Evolutionary conservation across 768 basidiomycete genomes (phyloP).

Genomic region (Mycena rebaudengoi): DNA sequence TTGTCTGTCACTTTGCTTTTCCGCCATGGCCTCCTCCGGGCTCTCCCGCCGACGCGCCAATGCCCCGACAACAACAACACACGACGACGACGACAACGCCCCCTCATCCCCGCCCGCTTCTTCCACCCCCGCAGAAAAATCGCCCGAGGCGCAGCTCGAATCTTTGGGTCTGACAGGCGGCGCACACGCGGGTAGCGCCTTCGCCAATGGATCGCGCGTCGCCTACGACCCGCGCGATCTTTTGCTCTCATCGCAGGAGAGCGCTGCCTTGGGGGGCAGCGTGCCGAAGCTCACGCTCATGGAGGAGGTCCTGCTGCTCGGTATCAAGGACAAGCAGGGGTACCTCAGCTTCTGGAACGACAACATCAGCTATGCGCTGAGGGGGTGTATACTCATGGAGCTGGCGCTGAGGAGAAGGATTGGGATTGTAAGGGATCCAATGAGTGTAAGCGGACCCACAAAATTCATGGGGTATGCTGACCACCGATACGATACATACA

Average conservation of each 20-base stretch:
- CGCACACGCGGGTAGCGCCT: constrained; percentile 78
- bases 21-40: too few relatives aligned
- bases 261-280: constrained; percentile 70
- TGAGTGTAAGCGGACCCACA: constrained; percentile 9
- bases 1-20: too few relatives aligned
- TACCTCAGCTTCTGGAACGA: constrained; percentile 99
- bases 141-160: too few relatives aligned
- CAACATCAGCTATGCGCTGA: constrained; percentile 97
- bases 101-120: too few relatives aligned
- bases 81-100: too few relatives aligned
- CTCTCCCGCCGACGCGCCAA: too few relatives aligned
- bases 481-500: background rate
- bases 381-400: constrained; percentile 98
- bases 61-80: too few relatives aligned
- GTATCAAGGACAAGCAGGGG: constrained; percentile 97
- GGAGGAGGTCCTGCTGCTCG: constrained; percentile 95
- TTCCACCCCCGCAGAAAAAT: too few relatives aligned
- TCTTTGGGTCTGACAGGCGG: too few relatives aligned
- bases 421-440: constrained; percentile 85
- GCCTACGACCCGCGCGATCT: constrained; percentile 95
- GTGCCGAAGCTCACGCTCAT: constrained; percentile 91
- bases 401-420: constrained; percentile 95
- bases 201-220: constrained; percentile 87
- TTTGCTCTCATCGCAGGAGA: constrained; percentile 70
- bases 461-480: background rate